A percentile compares a stretch with the other conserved stretches of the same genome.
Evolutionary conservation across 495 filamentous ascomycete genomes (phyloP).

Genomic region (Penicillium roqueforti): DNA sequence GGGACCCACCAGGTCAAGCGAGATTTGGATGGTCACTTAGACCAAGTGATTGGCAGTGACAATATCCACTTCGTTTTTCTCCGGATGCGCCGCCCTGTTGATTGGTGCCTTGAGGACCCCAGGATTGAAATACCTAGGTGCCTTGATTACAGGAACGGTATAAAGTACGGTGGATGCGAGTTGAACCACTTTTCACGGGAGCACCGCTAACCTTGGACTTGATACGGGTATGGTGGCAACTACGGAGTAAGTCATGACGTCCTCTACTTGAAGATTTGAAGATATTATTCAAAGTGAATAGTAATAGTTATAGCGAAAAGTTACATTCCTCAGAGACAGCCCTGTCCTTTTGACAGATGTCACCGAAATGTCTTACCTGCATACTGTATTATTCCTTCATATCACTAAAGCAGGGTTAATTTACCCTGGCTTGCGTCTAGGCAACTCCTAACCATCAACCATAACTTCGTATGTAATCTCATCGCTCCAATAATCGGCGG

Average conservation of each 20-base stretch:
- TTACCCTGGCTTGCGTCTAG: no score
- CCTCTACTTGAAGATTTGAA: constrained; percentile 12
- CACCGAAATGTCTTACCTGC: no score
- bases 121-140: constrained; percentile 18
- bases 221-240: constrained; percentile 18
- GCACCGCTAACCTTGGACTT: constrained; percentile 14
- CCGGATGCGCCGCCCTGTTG: constrained; percentile 19
- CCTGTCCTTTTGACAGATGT: constrained; percentile 10
- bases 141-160: constrained; percentile 16
- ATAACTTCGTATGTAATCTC: neutral
- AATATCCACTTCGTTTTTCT: constrained; percentile 29
- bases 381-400: no score
- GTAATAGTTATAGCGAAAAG: neutral
- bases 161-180: neutral
- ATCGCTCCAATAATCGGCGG: neutral
- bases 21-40: constrained; percentile 26
- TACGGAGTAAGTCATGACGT: constrained; percentile 34
- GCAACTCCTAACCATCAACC: neutral
- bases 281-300: neutral
- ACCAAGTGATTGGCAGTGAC: constrained; percentile 8
- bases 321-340: neutral
- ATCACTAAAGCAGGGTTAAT: no score
- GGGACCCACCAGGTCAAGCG: constrained; percentile 24
- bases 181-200: constrained; percentile 2
- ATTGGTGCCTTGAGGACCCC: constrained; percentile 32